Evolutionary conservation across 1,139 yeast genomes (phyloP), one percentile per base, ranked within the genome.

Genomic region (Pichia sp.): DNA sequence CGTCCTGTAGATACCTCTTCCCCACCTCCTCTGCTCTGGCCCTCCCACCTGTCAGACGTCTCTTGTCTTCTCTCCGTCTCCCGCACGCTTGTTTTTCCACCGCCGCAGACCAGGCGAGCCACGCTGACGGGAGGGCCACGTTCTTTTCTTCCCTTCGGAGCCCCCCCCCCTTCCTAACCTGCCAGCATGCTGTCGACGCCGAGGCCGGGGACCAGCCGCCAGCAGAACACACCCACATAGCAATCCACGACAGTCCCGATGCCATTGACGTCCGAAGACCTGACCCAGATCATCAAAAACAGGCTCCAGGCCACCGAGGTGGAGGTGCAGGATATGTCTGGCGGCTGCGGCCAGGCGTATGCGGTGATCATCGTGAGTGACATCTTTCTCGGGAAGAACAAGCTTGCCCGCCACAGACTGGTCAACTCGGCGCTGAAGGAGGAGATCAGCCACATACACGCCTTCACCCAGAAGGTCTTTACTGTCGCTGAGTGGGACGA

Each of bases 261-360:
- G 48, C 24, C 49, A 24, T 42, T 58, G 12, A 78, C 82, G 6
- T 69, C 78, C 3, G 83, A 79, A 12, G 61, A 73, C 9, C 70
- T 83, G 38, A 75, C 78, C 57, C 66, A 68, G 8, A 71, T 77
- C 40, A 82, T 83, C 52, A 70, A 73, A 56, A 76, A 78, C n/a
- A 70, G 83, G 52, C 73, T 83, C 29, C 70, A 73, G 33, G 85
- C 87, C 2, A 63, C 69, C 1, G 74, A 81, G 55, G 87, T 81
- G 4, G 82, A 81, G 63, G 88, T 84, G 4, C 86, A 83, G 62
- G 86, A 81, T 58, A 82, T 85, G 66, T 83, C 89, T 44, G 91
- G 95, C 7, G 95, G 95, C 0, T 87, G 95, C 68, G 95, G 95
- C 4, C 95, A 87, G 67, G 93, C 95, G 4, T 87, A 85, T 71